phyloP scores from a whole-genome alignment of 2,329 filamentous ascomycete genomes.

The Ceratocystis variospora region DNA sequence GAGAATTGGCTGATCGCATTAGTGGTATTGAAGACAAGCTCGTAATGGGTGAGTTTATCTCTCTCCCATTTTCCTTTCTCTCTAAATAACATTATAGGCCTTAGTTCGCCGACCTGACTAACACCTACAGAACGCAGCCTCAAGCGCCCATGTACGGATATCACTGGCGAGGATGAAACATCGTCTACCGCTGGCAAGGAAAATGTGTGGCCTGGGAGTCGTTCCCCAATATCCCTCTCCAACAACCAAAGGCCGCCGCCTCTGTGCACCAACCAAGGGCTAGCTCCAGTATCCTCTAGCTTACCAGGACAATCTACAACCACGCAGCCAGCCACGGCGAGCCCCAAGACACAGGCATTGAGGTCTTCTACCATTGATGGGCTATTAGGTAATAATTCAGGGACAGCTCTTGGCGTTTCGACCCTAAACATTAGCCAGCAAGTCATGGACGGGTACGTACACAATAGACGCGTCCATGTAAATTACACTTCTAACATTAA shows the following conservation, averaged over 20 bases:
- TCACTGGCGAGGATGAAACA: slow-evolving; percentile 29
- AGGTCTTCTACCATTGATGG: neutral
- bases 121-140: slow-evolving; percentile 7
- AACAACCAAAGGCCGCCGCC: neutral
- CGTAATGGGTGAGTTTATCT: slow-evolving; percentile 25
- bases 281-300: neutral
- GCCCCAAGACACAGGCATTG: neutral
- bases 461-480: neutral
- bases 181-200: neutral
- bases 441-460: slow-evolving; percentile 34
- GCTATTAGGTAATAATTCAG: neutral
- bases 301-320: neutral
- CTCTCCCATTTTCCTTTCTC: too few species aligned
- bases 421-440: neutral
- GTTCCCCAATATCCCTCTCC: neutral
- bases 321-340: neutral
- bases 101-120: neutral
- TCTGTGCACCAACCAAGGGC: neutral
- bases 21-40: slow-evolving; percentile 71
- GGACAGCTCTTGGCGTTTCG: neutral
- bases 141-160: slow-evolving; percentile 38
- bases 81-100: neutral
- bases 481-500: neutral
- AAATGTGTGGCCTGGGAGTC: neutral
- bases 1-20: slow-evolving; percentile 75